Conservation (phyloP, 1,139 yeast genomes). For the Candida gigantensis region DNA sequence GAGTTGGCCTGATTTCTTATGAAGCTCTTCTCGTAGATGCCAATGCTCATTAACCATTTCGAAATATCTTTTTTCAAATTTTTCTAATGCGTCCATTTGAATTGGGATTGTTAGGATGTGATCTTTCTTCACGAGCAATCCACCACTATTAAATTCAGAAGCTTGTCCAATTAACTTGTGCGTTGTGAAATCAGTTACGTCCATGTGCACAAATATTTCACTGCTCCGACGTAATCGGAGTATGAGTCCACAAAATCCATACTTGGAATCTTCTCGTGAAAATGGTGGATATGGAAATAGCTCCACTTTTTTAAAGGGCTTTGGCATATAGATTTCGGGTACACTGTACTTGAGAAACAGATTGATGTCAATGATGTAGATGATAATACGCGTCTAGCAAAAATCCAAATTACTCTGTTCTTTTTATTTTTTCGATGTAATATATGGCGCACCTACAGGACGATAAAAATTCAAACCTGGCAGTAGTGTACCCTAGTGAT, state of each 20-base stretch:
- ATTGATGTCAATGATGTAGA: no score
- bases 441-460: no score
- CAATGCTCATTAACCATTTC: background rate
- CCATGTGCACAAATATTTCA: background rate
- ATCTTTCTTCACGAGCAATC: background rate
- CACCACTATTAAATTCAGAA: background rate
- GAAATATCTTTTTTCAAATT: background rate
- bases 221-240: background rate
- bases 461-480: no score
- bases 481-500: no score
- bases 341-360: no score
- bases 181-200: background rate
- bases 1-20: background rate
- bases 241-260: background rate
- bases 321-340: no score
- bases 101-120: background rate
- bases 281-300: no score
- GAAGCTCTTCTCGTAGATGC: background rate
- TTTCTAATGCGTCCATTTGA: background rate
- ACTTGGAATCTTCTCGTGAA: no score
- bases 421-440: no score
- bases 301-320: no score
- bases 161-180: background rate
- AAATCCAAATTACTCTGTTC: no score
- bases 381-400: no score